These are phyloP conservation scores for Metschnikowia noctiluminum DNA, from an alignment of 805 yeast species.

Conservation along the genomic window DNA sequence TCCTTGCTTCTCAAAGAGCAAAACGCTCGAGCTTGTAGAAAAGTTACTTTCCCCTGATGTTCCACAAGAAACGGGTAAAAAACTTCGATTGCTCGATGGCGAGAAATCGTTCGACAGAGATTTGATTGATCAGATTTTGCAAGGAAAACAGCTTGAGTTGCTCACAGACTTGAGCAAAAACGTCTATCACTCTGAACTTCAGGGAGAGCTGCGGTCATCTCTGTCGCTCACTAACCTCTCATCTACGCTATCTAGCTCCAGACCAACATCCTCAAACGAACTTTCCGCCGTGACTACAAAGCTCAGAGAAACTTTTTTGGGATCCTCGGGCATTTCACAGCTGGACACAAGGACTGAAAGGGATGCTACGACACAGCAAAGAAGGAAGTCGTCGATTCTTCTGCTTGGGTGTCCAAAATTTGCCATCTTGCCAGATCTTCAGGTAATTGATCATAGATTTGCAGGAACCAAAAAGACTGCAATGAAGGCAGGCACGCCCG, in stretches of 20 bases:
- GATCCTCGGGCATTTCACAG: not conserved
- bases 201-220: conserved; percentile 29
- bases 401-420: conserved; percentile 27
- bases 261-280: conserved; percentile 21
- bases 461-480: conserved; percentile 5
- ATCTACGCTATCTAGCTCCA: conserved; percentile 19
- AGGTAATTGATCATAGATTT: not conserved
- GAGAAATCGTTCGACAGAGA: conserved; percentile 26
- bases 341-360: not conserved
- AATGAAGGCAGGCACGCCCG: conserved; percentile 11
- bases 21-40: conserved; percentile 21
- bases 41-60: conserved; percentile 17
- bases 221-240: conserved; percentile 32
- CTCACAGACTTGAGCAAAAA: conserved; percentile 35
- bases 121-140: conserved; percentile 27
- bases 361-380: conserved; percentile 1
- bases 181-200: conserved; percentile 32
- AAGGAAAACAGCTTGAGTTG: conserved; percentile 33
- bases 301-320: not conserved
- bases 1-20: conserved; percentile 12
- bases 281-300: conserved; percentile 21
- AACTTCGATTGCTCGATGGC: conserved; percentile 25
- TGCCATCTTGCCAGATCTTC: conserved; percentile 29
- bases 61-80: conserved; percentile 24
- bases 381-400: conserved; percentile 27